A percentile compares a stretch with the other conserved stretches of the same genome.
Conservation (phyloP, 768 basidiomycete species). For the Phlebiopsis flavidoalba region DNA sequence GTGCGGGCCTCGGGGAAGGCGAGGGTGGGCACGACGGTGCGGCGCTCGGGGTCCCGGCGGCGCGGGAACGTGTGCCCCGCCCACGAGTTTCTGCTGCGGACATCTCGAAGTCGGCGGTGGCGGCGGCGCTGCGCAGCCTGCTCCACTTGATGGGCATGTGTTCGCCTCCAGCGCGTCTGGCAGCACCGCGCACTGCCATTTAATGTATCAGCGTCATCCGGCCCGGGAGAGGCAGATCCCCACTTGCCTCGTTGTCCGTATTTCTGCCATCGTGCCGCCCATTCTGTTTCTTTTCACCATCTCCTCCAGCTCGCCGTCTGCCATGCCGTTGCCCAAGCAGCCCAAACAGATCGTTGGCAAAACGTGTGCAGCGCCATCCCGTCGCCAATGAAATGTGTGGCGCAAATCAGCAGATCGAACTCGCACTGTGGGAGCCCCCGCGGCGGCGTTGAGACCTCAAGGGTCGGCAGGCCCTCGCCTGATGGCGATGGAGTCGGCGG, state of each 20-base stretch:
- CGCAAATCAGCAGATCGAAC: slow-evolving; percentile 66
- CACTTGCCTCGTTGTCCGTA: slow-evolving; percentile 16
- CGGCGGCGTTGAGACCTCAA: slow-evolving; percentile 5
- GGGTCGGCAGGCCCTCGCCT: background rate
- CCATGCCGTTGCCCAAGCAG: slow-evolving; percentile 42
- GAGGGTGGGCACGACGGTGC: slow-evolving; percentile 67
- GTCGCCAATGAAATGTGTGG: slow-evolving; percentile 80
- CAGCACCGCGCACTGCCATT: slow-evolving; percentile 7
- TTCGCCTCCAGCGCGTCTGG: slow-evolving; percentile 40
- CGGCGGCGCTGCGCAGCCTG: slow-evolving; percentile 39
- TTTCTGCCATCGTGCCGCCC: slow-evolving; percentile 25
- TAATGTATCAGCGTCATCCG: slow-evolving; percentile 2
- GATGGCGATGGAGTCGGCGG: slow-evolving; percentile 28
- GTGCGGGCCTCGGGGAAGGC: slow-evolving; percentile 53
- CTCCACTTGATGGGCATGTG: slow-evolving; percentile 31
- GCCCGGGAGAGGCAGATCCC: background rate
- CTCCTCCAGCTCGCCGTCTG: slow-evolving; percentile 25
- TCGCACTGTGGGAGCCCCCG: slow-evolving; percentile 15
- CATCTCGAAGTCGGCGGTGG: slow-evolving; percentile 50
- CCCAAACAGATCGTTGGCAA: slow-evolving; percentile 73
- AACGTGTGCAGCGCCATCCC: slow-evolving; percentile 83
- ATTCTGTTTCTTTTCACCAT: slow-evolving; percentile 30
- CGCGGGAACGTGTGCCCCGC: slow-evolving; percentile 70
- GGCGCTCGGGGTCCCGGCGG: slow-evolving; percentile 36
- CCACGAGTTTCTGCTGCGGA: slow-evolving; percentile 54